Evolutionary conservation across 768 basidiomycete species (phyloP).

Genomic region (Termitomyces sp.): DNA sequence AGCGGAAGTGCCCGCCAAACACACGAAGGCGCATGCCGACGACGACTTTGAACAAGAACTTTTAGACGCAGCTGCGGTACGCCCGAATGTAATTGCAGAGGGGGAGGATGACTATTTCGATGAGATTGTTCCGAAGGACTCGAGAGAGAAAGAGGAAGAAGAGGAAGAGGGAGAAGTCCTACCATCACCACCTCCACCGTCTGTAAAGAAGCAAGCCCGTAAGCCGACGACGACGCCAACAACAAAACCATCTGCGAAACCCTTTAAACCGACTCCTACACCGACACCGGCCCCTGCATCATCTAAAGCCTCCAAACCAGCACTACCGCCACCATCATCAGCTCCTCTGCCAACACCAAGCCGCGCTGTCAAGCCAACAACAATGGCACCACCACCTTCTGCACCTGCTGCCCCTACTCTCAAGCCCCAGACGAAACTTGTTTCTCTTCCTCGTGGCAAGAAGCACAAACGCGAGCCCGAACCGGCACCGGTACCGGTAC

Average conservation of each 20-base stretch:
- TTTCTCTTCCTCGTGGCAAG: constrained; percentile 10
- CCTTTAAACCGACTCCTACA: background rate
- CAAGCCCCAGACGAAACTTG: constrained; percentile 7
- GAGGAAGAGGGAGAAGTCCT: constrained; percentile 27
- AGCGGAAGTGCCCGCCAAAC: constrained; percentile 7
- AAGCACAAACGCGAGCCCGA: constrained; percentile 21
- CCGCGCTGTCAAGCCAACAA: constrained; percentile 2
- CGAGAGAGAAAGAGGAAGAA: constrained; percentile 31
- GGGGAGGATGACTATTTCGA: constrained; percentile 37
- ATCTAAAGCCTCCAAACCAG: constrained; percentile 6
- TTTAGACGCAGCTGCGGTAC: constrained; percentile 13
- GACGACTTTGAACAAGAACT: constrained; percentile 24
- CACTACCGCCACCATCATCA: constrained; percentile 10
- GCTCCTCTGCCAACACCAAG: constrained; percentile 7
- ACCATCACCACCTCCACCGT: constrained; percentile 14
- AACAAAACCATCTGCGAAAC: background rate
- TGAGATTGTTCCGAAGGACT: constrained; percentile 27
- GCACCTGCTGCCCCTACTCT: background rate
- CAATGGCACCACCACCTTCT: background rate
- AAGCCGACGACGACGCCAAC: background rate
- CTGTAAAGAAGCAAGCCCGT: background rate
- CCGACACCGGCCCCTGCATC: background rate
- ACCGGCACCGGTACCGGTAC: constrained; percentile 1
- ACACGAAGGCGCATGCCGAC: constrained; percentile 12
- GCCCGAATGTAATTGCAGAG: constrained; percentile 28